These are phyloP conservation scores for Microthlaspi erraticum DNA, from an alignment of 345 rosid species.

Conservation along the genomic window DNA sequence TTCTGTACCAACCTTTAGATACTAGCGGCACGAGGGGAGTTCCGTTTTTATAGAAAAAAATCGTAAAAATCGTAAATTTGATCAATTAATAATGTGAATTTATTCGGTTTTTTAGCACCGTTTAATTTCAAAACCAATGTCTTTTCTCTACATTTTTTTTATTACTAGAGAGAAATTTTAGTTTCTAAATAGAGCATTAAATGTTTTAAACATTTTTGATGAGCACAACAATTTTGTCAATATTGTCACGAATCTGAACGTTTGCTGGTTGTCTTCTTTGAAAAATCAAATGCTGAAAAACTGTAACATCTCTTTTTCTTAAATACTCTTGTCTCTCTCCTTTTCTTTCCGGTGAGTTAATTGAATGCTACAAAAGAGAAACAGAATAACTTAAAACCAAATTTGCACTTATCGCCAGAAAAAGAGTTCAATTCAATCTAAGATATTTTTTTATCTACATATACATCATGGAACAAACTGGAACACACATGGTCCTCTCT, in stretches of 20 bases:
- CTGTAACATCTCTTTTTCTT: constrained; percentile 48
- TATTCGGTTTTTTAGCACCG: background rate
- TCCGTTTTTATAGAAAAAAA: background rate
- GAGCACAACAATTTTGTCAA: constrained; percentile 39
- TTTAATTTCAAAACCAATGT: constrained; percentile 27
- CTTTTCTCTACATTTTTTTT: background rate
- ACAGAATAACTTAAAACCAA: constrained; percentile 29
- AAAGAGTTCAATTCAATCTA: constrained; percentile 20
- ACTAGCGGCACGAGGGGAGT: constrained; percentile 62
- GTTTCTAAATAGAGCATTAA: background rate
- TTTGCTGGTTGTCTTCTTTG: constrained; percentile 40
- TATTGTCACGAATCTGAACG: constrained; percentile 30
- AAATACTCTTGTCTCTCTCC: constrained; percentile 38
- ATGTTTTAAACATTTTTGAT: constrained; percentile 16
- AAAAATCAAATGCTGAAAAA: constrained; percentile 43
- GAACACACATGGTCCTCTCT: constrained; percentile 35
- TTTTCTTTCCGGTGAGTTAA: constrained; percentile 41
- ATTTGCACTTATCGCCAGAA: constrained; percentile 51
- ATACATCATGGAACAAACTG: constrained; percentile 44
- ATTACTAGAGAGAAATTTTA: background rate
- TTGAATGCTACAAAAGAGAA: constrained; percentile 51
- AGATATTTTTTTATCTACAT: constrained; percentile 11
- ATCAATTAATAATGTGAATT: background rate
- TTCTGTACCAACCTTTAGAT: constrained; percentile 63
- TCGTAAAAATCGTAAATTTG: background rate